These are phyloP conservation scores for Podaxis sp. DNA, from an alignment of 768 basidiomycete species.

Conservation along the genomic window DNA sequence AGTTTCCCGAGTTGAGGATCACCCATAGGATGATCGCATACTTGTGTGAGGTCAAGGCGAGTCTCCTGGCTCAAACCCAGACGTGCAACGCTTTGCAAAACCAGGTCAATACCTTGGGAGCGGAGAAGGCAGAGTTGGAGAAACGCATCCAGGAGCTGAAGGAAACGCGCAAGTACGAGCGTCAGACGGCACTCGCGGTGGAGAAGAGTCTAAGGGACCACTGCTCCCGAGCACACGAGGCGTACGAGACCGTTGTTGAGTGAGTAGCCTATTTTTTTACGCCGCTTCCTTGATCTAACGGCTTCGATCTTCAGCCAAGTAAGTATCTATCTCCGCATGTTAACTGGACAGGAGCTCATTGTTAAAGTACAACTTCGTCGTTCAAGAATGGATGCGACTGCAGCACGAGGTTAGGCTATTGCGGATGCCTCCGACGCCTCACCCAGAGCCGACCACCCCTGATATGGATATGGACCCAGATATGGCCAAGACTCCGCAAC, in stretches of 20 bases:
- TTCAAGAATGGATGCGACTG: constrained; percentile 28
- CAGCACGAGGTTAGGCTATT: constrained; percentile 26
- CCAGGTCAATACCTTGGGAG: constrained; percentile 29
- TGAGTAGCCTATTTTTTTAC: constrained; percentile 27
- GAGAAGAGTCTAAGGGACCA: constrained; percentile 56
- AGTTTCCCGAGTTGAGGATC: constrained; percentile 54
- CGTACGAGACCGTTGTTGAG: constrained; percentile 39
- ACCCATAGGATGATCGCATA: constrained; percentile 49
- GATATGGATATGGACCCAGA: constrained; percentile 9
- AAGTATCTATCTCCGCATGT: constrained; percentile 18
- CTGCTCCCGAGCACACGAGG: constrained; percentile 42
- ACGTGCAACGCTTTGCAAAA: constrained; percentile 29
- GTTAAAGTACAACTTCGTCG: constrained; percentile 31
- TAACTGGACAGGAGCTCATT: constrained; percentile 8
- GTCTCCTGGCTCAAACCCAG: constrained; percentile 32
- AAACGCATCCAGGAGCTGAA: constrained; percentile 39
- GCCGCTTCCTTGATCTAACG: constrained; percentile 12
- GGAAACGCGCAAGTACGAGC: constrained; percentile 44
- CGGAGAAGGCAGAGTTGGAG: constrained; percentile 34
- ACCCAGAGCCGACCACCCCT: constrained; percentile 14
- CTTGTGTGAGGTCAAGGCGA: constrained; percentile 46
- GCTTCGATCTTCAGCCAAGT: constrained; percentile 26
- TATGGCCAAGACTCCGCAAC: constrained; percentile 13
- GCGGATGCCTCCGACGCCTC: constrained; percentile 13
- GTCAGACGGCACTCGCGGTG: constrained; percentile 46